A percentile compares a stretch with the other conserved stretches of the same genome.
Conservation (phyloP, 2,329 filamentous ascomycete genomes). For the Metarhizium humberi region DNA sequence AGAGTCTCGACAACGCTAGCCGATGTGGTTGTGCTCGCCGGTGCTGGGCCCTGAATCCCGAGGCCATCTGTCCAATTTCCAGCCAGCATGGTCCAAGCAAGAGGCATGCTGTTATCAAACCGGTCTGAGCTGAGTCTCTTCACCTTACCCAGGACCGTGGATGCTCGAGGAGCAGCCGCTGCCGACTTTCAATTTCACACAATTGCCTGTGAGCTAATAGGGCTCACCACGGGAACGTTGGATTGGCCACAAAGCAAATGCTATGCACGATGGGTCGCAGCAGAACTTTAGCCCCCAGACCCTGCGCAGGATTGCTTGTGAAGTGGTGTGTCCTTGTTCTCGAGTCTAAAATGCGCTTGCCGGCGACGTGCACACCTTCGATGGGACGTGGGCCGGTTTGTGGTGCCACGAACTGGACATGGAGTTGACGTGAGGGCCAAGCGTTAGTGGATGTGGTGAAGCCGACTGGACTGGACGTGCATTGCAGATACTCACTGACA, state of each 20-base stretch:
- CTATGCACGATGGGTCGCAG: neutral
- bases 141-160: neutral
- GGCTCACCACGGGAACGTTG: neutral
- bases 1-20: neutral
- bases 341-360: neutral
- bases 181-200: neutral
- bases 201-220: neutral
- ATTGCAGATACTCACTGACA: neutral
- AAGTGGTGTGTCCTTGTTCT: neutral
- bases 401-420: conserved; percentile 3
- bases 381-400: neutral
- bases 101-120: neutral
- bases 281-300: neutral
- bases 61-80: neutral
- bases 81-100: neutral
- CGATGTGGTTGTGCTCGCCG: neutral
- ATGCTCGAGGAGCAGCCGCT: neutral
- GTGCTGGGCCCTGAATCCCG: neutral
- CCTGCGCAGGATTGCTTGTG: neutral
- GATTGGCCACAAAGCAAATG: neutral
- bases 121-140: neutral
- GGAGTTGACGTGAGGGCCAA: neutral
- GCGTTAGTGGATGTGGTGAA: neutral
- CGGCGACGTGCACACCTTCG: neutral
- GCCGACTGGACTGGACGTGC: conserved; percentile 1